Evolutionary conservation across 768 basidiomycete species (phyloP).

Genomic region (Leccinum incarnatum): DNA sequence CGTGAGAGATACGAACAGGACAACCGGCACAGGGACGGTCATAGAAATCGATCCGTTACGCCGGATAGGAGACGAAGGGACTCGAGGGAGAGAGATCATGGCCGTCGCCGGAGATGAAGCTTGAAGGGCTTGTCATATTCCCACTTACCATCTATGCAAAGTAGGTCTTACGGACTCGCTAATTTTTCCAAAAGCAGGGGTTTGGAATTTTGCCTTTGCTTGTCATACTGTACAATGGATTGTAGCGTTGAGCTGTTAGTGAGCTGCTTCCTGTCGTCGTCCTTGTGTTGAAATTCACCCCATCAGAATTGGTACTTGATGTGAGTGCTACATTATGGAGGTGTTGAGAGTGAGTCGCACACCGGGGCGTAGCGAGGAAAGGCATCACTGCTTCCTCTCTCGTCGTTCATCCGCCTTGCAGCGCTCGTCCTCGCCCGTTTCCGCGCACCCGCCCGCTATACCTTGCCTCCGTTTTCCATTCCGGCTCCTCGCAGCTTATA

Average conservation of each 20-base stretch:
- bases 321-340: no score
- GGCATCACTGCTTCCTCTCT: no score
- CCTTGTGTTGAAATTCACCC: neutral
- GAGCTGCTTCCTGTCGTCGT: neutral
- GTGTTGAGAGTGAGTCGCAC: no score
- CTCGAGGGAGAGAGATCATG: conserved; percentile 24
- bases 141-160: neutral
- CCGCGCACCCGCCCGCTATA: no score
- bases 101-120: conserved; percentile 21
- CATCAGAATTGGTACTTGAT: no score
- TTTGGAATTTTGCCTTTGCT: neutral
- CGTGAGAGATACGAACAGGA: conserved; percentile 25
- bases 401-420: no score
- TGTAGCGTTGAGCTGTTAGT: no score
- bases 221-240: neutral
- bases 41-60: conserved; percentile 24
- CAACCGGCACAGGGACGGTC: conserved; percentile 17
- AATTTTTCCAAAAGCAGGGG: neutral
- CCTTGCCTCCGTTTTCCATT: no score
- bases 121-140: neutral
- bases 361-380: no score
- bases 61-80: conserved; percentile 22
- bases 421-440: no score
- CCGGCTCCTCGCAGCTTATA: no score
- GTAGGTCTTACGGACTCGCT: neutral